These are phyloP conservation scores for Excoecaria cochinchinensis DNA, from an alignment of 345 rosid genomes.

Conservation along the genomic window DNA sequence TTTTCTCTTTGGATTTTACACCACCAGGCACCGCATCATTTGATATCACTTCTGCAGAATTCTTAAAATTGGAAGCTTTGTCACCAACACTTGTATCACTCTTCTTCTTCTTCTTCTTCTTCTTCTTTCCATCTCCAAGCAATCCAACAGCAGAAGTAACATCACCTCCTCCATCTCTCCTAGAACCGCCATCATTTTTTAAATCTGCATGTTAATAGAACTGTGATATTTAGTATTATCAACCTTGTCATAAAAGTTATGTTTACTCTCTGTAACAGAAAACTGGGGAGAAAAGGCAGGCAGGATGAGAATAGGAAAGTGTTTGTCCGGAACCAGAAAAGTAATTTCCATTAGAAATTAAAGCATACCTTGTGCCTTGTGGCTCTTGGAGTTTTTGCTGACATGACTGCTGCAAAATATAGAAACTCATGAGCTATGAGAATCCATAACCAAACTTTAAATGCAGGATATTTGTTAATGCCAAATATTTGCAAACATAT, in stretches of 20 bases:
- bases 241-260: neutral
- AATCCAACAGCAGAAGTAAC: neutral
- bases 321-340: neutral
- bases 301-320: neutral
- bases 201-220: conserved; percentile 22
- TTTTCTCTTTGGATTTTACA: conserved; percentile 26
- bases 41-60: neutral
- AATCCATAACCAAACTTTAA: neutral
- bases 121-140: conserved; percentile 23
- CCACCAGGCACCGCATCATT: neutral
- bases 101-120: conserved; percentile 8
- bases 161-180: conserved; percentile 12
- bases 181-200: conserved; percentile 11
- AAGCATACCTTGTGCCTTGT: conserved; percentile 32
- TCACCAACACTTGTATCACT: conserved; percentile 21
- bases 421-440: conserved; percentile 1
- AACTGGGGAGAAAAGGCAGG: neutral
- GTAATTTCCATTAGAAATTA: neutral
- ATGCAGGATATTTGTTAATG: neutral
- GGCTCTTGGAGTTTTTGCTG: conserved; percentile 14
- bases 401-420: conserved; percentile 17
- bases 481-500: neutral
- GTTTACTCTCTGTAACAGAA: neutral
- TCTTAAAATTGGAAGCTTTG: conserved; percentile 6
- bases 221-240: neutral